A percentile compares a stretch with the other conserved stretches of the same genome.
Conservation (phyloP, 2,329 filamentous ascomycete genomes). For the Hypocreales sp. region DNA sequence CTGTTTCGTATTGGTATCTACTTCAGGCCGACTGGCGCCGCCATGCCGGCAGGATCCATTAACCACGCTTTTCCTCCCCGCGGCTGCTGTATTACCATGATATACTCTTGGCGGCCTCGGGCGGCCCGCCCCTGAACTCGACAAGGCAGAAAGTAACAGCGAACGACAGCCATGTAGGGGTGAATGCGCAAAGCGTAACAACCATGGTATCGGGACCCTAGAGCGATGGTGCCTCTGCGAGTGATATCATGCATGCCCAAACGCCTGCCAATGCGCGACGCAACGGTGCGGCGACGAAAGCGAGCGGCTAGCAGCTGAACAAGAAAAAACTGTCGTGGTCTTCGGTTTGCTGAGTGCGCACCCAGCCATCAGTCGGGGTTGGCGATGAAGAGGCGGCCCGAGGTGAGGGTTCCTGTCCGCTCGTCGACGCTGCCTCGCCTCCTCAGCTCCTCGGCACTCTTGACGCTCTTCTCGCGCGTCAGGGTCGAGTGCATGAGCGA, state of each 20-base stretch:
- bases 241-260: conserved; percentile 6
- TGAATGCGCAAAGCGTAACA: too few species aligned
- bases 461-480: conserved; percentile 49
- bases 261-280: conserved; percentile 6
- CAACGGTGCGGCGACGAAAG: neutral
- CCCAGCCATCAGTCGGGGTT: conserved; percentile 51
- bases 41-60: conserved; percentile 6
- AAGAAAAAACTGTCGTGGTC: too few species aligned
- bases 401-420: conserved; percentile 58
- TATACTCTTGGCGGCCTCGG: neutral
- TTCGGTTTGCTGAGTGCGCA: too few species aligned
- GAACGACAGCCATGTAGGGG: too few species aligned
- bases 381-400: conserved; percentile 65
- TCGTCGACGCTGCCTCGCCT: conserved; percentile 75
- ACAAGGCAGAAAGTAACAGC: too few species aligned
- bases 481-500: conserved; percentile 41
- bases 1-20: conserved; percentile 3
- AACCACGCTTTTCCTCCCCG: conserved; percentile 10
- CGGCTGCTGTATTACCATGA: neutral
- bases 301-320: neutral
- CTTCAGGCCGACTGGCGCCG: conserved; percentile 1
- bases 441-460: conserved; percentile 55
- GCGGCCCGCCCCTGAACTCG: neutral
- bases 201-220: conserved; percentile 9
- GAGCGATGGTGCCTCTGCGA: conserved; percentile 9